A percentile compares a stretch with the other conserved stretches of the same genome.
These are phyloP conservation scores for Cryptococcus sp. DNA, from an alignment of 1,284 basidiomycete genomes.

Conservation along the genomic window DNA sequence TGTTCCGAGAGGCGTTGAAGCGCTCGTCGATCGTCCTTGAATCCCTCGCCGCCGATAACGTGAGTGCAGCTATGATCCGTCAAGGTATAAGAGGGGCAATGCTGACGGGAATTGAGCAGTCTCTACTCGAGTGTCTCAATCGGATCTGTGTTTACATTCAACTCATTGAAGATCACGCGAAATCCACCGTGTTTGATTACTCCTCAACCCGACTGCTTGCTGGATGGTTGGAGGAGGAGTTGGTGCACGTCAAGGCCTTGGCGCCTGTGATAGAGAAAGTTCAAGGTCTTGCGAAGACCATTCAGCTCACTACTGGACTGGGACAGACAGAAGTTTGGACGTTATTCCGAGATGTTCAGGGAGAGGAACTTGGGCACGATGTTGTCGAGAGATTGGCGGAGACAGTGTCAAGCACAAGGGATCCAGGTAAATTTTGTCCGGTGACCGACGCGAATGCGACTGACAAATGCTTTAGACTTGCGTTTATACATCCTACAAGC, in stretches of 20 bases:
- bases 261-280: constrained; percentile 14
- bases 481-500: constrained; percentile 2
- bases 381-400: constrained; percentile 4
- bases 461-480: constrained; percentile 4
- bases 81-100: too few species aligned
- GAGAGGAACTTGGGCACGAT: not conserved
- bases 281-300: constrained; percentile 33
- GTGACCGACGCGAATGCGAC: not conserved
- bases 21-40: constrained; percentile 11
- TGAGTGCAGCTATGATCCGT: not conserved
- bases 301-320: constrained; percentile 49
- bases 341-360: constrained; percentile 33
- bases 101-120: too few species aligned
- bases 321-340: constrained; percentile 56
- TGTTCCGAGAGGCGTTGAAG: constrained; percentile 24
- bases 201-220: constrained; percentile 55
- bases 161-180: constrained; percentile 44
- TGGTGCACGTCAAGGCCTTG: constrained; percentile 20
- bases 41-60: not conserved
- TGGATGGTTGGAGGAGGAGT: constrained; percentile 42
- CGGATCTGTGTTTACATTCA: constrained; percentile 19
- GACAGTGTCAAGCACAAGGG: constrained; percentile 3
- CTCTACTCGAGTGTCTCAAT: constrained; percentile 16
- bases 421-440: constrained; percentile 9
- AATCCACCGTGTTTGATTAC: constrained; percentile 49